phyloP scores from a whole-genome alignment of 2,329 filamentous ascomycete species.

The Pseudogymnoascus sp. region DNA sequence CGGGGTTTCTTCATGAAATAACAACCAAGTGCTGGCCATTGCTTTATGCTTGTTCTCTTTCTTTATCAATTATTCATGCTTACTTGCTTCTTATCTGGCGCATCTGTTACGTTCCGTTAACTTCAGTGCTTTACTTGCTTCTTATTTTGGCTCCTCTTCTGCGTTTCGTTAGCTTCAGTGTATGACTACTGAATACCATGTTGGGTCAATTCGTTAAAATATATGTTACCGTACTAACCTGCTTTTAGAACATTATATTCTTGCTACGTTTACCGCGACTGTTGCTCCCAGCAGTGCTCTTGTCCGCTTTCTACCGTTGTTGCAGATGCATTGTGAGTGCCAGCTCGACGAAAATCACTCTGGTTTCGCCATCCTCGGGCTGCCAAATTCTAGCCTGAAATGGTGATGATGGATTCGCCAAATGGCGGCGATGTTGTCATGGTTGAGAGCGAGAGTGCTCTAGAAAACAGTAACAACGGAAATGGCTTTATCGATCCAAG shows the following conservation, averaged over 20 bases:
- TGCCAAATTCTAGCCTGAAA: neutral
- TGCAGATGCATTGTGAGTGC: neutral
- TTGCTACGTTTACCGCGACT: neutral
- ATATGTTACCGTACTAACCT: neutral
- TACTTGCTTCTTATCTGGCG: neutral
- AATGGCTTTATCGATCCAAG: conserved; percentile 1
- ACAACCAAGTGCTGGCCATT: neutral
- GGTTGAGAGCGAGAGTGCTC: neutral
- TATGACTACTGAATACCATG: too few relatives aligned
- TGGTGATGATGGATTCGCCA: conserved; percentile 7
- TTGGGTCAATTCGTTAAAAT: neutral
- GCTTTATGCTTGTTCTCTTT: neutral
- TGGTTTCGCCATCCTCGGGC: neutral
- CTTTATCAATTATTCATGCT: neutral
- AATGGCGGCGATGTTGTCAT: neutral
- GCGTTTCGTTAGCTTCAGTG: neutral
- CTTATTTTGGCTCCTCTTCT: neutral
- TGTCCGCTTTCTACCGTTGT: too few relatives aligned
- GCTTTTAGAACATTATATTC: neutral
- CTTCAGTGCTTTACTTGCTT: neutral
- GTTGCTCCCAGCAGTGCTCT: neutral
- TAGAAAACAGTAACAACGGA: neutral
- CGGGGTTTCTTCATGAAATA: neutral
- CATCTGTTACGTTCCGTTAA: neutral
- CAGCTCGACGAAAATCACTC: neutral